Percentiles rank a stretch among this genome's conserved stretches.
These are phyloP conservation scores for Chrysochromulina tobinii DNA, from an alignment of 78 protist genomes.

Conservation along the genomic window DNA sequence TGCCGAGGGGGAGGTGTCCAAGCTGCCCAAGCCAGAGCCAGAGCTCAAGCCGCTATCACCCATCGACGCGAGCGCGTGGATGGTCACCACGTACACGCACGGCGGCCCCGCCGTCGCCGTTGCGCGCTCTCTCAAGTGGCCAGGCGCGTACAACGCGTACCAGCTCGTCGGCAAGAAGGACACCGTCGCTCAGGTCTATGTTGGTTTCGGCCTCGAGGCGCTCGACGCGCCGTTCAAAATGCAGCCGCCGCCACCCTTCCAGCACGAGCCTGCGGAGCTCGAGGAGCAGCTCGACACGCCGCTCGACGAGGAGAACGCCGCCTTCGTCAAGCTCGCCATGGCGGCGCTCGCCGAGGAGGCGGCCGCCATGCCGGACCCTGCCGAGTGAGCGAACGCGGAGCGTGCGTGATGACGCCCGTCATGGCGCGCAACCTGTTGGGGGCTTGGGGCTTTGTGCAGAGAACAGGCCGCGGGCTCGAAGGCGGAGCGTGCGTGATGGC, in stretches of 20 bases:
- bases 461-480: no score
- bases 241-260: not conserved
- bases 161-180: not conserved
- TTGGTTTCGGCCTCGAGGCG: not conserved
- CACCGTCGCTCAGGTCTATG: not conserved
- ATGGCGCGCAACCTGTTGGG: no score
- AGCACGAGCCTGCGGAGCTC: not conserved
- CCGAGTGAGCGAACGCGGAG: no score
- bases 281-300: not conserved
- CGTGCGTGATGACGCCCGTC: no score
- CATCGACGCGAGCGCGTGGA: not conserved
- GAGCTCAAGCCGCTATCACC: not conserved
- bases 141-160: not conserved
- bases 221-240: not conserved
- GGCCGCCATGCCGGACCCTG: no score
- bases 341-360: not conserved
- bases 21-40: not conserved
- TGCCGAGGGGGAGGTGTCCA: not conserved
- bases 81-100: not conserved
- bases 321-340: not conserved
- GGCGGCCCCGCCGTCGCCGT: not conserved
- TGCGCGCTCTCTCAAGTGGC: not conserved
- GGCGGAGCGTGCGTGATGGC: no score
- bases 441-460: no score
- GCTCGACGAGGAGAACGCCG: constrained; percentile 9